These are phyloP conservation scores for Amanita jacksonii DNA, from an alignment of 768 basidiomycete genomes.

Conservation along the genomic window DNA sequence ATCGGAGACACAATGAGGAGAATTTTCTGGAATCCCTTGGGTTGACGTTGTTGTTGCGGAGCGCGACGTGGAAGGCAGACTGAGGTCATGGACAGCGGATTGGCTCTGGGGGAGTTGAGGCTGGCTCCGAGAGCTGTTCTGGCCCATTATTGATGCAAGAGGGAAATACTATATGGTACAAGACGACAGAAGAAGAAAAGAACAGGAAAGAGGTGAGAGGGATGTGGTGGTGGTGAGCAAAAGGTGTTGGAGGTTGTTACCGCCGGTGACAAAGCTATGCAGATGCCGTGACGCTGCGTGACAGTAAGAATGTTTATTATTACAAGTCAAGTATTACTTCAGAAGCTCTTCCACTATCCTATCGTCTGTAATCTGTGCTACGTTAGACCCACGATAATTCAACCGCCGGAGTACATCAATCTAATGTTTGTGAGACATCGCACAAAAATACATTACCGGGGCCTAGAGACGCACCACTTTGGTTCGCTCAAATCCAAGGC, in stretches of 20 bases:
- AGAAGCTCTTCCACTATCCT: constrained; percentile 80
- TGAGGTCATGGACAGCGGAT: background rate
- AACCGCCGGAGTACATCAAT: constrained; percentile 82
- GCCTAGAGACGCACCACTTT: constrained; percentile 65
- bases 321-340: constrained; percentile 28
- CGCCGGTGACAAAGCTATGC: constrained; percentile 8
- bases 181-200: background rate
- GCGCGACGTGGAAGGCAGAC: background rate
- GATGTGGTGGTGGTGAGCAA: constrained; percentile 5
- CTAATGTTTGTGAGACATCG: too few species aligned
- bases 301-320: background rate
- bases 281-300: background rate
- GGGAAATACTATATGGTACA: constrained; percentile 6
- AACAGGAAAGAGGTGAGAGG: background rate
- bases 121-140: constrained; percentile 12
- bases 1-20: background rate
- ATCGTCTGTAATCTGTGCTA: constrained; percentile 73
- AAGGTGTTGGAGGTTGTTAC: constrained; percentile 3
- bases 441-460: background rate
- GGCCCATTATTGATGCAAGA: constrained; percentile 12
- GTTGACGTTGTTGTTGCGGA: background rate
- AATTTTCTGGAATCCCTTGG: constrained; percentile 1
- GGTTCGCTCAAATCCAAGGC: constrained; percentile 68
- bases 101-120: background rate
- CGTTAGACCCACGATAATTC: constrained; percentile 81